Evolutionary conservation across 257 asterid genomes (phyloP), one percentile per base, ranked within the genome.

Genomic region (Salvia rosmarinus): DNA sequence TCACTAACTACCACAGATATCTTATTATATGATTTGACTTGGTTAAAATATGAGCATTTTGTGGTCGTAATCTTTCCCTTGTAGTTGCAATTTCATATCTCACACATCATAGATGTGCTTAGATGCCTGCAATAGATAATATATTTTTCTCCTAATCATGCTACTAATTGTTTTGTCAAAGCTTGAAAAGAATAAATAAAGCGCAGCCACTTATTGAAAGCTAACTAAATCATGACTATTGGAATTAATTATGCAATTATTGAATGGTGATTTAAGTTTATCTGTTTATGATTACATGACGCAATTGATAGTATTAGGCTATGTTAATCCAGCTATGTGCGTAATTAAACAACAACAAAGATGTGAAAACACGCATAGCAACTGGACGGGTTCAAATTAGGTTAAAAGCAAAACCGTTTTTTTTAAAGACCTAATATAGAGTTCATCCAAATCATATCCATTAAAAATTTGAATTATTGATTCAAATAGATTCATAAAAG

Each of bases 41-140:
- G 0, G 51, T 50, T 50, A 42, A 64, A 40, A 43, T 42, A 12
- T 28, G 4, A 74, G 42, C 42, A 64, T 6, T 63, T 74, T 43
- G 73, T 74, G 78, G 73, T 34, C 63, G n/a, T 64, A 39, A 73
- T 64, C 50, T 40, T 23, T 50, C 62, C 60, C 47, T 72, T 35
- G 63, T 0, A 35, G 50, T 50, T 61, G 56, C 20, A 44, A 44
- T 37, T 64, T 64, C 17, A 28, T 13, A 60, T 37, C 63, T 35
- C 43, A 46, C 49, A 68, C 79, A 75, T 75, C 70, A 68, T 60
- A 17, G 65, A 57, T 75, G 55, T 57, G 32, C n/a, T 5, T 6
- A 44, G 55, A 67, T 59, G 79, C 40, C 75, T 75, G 54, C 64
- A 60, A 32, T 11, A 47, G 75, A 75, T 75, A 75, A 60, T 61